These are phyloP conservation scores for Cardiosporidium cionae DNA, from an alignment of 169 alveolate genomes.

Conservation along the genomic window DNA sequence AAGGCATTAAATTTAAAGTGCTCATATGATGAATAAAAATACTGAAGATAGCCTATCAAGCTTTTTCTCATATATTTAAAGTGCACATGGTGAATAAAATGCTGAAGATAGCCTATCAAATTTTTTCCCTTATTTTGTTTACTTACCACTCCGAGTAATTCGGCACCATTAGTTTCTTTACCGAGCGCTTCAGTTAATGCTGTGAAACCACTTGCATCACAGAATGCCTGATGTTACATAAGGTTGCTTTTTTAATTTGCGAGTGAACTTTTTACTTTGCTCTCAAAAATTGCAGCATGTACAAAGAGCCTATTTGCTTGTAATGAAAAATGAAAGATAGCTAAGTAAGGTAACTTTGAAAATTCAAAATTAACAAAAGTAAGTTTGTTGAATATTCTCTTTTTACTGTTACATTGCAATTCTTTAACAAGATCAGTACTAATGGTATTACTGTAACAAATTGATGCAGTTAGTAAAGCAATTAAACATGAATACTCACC, in stretches of 20 bases:
- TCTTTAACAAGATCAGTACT: neutral
- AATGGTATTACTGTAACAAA: neutral
- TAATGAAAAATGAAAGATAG: too few species aligned
- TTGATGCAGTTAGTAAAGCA: neutral
- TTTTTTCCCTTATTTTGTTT: too few species aligned
- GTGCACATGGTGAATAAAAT: neutral
- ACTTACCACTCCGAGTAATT: conserved; percentile 48
- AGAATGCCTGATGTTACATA: conserved; percentile 34
- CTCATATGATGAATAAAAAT: too few species aligned
- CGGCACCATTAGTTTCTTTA: conserved; percentile 57
- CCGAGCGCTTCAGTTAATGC: conserved; percentile 56
- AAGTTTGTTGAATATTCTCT: neutral
- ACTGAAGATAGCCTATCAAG: too few species aligned
- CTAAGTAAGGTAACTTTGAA: too few species aligned
- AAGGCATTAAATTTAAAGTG: too few species aligned
- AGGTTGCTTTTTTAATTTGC: too few species aligned
- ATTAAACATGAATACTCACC: too few species aligned
- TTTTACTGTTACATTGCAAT: neutral
- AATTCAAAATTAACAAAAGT: neutral
- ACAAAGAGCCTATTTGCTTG: too few species aligned
- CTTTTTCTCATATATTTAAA: too few species aligned
- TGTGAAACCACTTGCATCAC: conserved; percentile 63
- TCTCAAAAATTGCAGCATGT: too few species aligned
- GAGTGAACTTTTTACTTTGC: too few species aligned
- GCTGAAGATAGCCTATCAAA: neutral